Conservation (phyloP, 306 rosid species). For the Cicer bijugum region DNA sequence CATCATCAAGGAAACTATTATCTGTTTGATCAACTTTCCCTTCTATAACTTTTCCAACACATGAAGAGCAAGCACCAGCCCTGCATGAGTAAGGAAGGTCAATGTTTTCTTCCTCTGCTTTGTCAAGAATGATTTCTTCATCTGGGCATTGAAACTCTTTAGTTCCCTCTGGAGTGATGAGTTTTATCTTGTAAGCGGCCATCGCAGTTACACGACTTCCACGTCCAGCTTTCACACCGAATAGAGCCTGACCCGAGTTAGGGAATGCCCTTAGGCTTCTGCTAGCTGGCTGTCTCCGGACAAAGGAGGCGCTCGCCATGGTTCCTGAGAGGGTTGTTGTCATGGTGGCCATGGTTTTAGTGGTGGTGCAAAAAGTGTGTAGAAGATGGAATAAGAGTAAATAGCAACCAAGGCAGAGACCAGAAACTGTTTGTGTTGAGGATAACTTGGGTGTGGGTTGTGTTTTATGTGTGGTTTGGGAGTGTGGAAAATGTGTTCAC, state of each 20-base stretch:
- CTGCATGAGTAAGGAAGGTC: slow-evolving; percentile 91
- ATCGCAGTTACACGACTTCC: slow-evolving; percentile 64
- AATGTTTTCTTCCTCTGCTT: slow-evolving; percentile 61
- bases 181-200: slow-evolving; percentile 68
- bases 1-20: slow-evolving; percentile 83
- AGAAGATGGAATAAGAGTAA: background rate
- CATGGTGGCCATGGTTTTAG: slow-evolving; percentile 54
- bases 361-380: background rate
- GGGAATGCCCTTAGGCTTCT: slow-evolving; percentile 47
- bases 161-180: slow-evolving; percentile 68
- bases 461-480: slow-evolving; percentile 37
- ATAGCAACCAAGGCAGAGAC: background rate
- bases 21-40: slow-evolving; percentile 73
- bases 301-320: slow-evolving; percentile 65
- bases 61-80: slow-evolving; percentile 88
- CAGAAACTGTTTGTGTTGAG: slow-evolving; percentile 11
- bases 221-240: slow-evolving; percentile 56
- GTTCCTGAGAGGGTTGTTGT: slow-evolving; percentile 64
- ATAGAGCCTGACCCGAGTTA: slow-evolving; percentile 54
- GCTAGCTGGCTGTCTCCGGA: slow-evolving; percentile 49
- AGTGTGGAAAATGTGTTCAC: slow-evolving; percentile 30
- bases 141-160: slow-evolving; percentile 61
- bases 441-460: slow-evolving; percentile 38
- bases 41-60: slow-evolving; percentile 62
- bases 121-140: slow-evolving; percentile 68